phyloP scores from a whole-genome alignment of 805 yeast genomes.

The Candida montana region DNA sequence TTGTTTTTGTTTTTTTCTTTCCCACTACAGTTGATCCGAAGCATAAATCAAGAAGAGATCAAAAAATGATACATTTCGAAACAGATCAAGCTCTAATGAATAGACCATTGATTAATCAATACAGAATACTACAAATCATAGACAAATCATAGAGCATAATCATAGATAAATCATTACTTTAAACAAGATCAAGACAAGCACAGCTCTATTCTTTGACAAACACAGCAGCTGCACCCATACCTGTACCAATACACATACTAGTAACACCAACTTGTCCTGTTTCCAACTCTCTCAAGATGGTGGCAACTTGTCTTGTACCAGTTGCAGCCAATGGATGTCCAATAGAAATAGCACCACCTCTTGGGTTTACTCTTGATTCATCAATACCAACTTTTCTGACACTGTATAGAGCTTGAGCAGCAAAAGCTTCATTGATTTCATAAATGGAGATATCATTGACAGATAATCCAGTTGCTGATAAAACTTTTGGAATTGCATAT shows the following conservation, averaged over 20 bases:
- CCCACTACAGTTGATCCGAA: no score
- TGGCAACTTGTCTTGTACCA: slow-evolving; percentile 91
- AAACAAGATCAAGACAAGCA: background rate
- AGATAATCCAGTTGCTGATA: slow-evolving; percentile 54
- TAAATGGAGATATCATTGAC: slow-evolving; percentile 65
- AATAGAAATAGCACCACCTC: slow-evolving; percentile 95
- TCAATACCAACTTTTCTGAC: slow-evolving; percentile 64
- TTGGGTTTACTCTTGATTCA: slow-evolving; percentile 68
- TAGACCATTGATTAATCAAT: no score
- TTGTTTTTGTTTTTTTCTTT: background rate
- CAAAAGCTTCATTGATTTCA: slow-evolving; percentile 96
- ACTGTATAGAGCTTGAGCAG: slow-evolving; percentile 86
- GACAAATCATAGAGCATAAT: background rate
- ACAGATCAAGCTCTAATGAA: no score
- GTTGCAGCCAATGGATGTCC: slow-evolving; percentile 94
- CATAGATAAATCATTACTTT: background rate
- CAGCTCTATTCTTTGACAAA: slow-evolving; percentile 62
- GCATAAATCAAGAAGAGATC: no score
- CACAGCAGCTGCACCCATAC: slow-evolving; percentile 96
- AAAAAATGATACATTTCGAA: no score
- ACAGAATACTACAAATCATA: no score
- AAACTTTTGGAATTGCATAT: slow-evolving; percentile 82
- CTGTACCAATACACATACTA: slow-evolving; percentile 97
- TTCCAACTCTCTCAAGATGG: slow-evolving; percentile 74
- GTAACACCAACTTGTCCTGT: slow-evolving; percentile 83